phyloP scores from a whole-genome alignment of 768 basidiomycete species.

The Clavaria fumosa region DNA sequence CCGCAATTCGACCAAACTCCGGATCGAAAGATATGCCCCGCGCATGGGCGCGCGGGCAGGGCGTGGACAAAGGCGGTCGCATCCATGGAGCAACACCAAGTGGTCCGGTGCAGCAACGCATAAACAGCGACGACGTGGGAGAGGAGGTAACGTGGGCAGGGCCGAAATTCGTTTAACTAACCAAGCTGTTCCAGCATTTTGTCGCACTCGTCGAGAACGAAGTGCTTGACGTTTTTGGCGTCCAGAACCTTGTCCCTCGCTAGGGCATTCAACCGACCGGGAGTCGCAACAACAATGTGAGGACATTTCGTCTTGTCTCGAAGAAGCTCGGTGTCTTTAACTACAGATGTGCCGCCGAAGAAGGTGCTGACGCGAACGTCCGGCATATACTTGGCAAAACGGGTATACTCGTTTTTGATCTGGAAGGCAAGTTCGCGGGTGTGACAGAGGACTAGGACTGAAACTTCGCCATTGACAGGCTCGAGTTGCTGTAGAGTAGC shows the following conservation, averaged over 20 bases:
- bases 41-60: constrained; percentile 14
- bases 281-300: constrained; percentile 97
- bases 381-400: constrained; percentile 99
- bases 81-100: constrained; percentile 25
- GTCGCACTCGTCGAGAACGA: constrained; percentile 99
- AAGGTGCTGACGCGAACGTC: constrained; percentile 95
- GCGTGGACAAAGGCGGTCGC: constrained; percentile 21
- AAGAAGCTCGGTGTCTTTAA: constrained; percentile 85
- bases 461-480: constrained; percentile 95
- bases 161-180: constrained; percentile 87
- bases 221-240: constrained; percentile 95
- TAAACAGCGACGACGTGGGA: constrained; percentile 37
- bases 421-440: constrained; percentile 99
- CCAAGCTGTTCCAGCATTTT: constrained; percentile 99
- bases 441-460: constrained; percentile 95
- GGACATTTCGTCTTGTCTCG: constrained; percentile 96
- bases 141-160: too few species aligned
- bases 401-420: constrained; percentile 99
- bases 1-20: constrained; percentile 23
- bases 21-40: constrained; percentile 25
- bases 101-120: constrained; percentile 30
- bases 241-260: constrained; percentile 91
- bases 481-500: constrained; percentile 97
- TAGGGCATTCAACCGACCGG: constrained; percentile 92
- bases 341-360: constrained; percentile 91